Conservation (phyloP, 345 rosid species). For the Heritiera littoralis region DNA sequence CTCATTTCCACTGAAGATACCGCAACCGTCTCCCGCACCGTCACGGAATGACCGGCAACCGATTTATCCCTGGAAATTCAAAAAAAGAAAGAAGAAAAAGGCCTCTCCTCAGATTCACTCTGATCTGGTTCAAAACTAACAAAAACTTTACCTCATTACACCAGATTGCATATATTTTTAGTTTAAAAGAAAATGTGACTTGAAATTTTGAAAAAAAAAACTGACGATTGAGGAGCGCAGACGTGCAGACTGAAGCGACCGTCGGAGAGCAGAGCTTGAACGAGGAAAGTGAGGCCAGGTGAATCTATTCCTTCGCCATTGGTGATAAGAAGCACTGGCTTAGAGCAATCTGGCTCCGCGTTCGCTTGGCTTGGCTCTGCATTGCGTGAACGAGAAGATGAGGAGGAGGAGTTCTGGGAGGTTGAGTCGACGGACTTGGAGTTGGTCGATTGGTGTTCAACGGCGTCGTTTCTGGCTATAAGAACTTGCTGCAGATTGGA, state of each 20-base stretch:
- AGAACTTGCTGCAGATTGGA: slow-evolving; percentile 41
- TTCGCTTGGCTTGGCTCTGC: slow-evolving; percentile 11
- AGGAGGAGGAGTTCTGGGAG: not conserved
- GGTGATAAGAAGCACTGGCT: slow-evolving; percentile 32
- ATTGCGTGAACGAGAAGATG: not conserved
- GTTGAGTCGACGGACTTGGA: not conserved
- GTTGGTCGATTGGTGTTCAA: slow-evolving; percentile 1
- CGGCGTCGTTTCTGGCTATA: slow-evolving; percentile 22
- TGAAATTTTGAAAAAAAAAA: not conserved
- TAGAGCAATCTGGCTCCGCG: slow-evolving; percentile 10
- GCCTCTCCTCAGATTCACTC: not conserved
- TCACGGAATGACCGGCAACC: slow-evolving; percentile 54
- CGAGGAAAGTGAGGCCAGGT: slow-evolving; percentile 38
- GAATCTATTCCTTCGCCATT: slow-evolving; percentile 46
- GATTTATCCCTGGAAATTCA: slow-evolving; percentile 49
- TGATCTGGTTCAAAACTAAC: slow-evolving; percentile 6
- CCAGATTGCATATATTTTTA: not conserved
- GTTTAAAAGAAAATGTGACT: not conserved
- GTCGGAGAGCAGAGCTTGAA: slow-evolving; percentile 32
- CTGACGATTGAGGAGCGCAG: slow-evolving; percentile 48
- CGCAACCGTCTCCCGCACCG: slow-evolving; percentile 52
- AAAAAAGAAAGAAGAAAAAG: not conserved
- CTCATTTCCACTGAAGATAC: slow-evolving; percentile 48
- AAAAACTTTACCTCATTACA: not conserved
- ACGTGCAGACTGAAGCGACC: slow-evolving; percentile 33